Evolutionary conservation across 345 rosid genomes (phyloP).

Genomic region (Euphorbia peplus): DNA sequence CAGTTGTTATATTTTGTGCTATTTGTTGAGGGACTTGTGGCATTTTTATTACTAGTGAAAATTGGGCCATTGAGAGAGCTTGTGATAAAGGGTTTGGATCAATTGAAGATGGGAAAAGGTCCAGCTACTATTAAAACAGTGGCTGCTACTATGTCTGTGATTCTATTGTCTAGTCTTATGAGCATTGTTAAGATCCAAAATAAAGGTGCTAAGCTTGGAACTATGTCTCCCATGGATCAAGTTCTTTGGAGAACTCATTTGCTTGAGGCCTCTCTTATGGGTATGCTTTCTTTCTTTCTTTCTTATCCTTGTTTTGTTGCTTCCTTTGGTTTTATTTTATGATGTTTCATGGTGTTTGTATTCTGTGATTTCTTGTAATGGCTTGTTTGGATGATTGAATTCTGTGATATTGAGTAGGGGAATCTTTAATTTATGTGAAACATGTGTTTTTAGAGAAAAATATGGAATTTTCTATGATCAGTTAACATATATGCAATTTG

Average conservation of each 20-base stretch:
- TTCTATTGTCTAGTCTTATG: constrained; percentile 74
- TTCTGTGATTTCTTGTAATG: background rate
- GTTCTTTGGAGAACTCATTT: constrained; percentile 97
- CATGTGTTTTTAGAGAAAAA: background rate
- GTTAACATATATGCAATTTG: background rate
- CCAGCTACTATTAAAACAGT: constrained; percentile 94
- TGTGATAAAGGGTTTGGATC: constrained; percentile 84
- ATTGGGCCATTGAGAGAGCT: constrained; percentile 92
- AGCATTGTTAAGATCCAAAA: constrained; percentile 93
- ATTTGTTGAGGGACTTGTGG: constrained; percentile 67
- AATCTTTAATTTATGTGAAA: background rate
- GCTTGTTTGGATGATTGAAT: constrained; percentile 1
- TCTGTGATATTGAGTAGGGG: background rate
- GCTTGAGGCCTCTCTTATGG: constrained; percentile 95
- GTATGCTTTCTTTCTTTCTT: constrained; percentile 31
- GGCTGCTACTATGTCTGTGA: constrained; percentile 88
- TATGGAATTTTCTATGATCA: background rate
- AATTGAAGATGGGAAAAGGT: constrained; percentile 78
- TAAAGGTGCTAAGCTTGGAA: constrained; percentile 94
- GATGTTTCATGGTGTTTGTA: background rate
- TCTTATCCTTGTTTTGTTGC: background rate
- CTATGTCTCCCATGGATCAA: constrained; percentile 99
- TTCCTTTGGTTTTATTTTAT: constrained; percentile 1
- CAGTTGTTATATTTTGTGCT: constrained; percentile 79
- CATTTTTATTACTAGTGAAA: constrained; percentile 67